Evolutionary conservation across 2,329 filamentous ascomycete genomes (phyloP).

Genomic region (Fusarium newnesense): DNA sequence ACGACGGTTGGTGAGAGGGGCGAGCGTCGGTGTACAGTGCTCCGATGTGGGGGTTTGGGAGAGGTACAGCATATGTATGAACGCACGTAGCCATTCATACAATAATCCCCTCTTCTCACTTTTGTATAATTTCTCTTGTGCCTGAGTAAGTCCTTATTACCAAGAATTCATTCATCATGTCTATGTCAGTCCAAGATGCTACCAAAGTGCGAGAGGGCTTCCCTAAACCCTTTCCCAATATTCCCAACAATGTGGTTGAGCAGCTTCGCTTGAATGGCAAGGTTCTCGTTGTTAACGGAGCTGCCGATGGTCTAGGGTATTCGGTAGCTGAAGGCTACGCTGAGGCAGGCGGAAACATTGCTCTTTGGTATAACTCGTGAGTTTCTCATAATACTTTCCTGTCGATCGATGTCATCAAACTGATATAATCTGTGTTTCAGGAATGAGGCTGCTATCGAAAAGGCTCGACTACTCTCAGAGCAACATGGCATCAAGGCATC

Average conservation of each 20-base stretch:
- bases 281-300: constrained; percentile 56
- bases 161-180: constrained; percentile 33
- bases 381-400: background rate
- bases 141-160: background rate
- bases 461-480: constrained; percentile 47
- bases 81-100: background rate
- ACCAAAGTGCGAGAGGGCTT: constrained; percentile 36
- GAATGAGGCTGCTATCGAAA: constrained; percentile 51
- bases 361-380: constrained; percentile 47
- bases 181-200: constrained; percentile 42
- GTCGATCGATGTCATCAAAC: rapidly evolving
- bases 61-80: background rate
- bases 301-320: constrained; percentile 57
- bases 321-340: constrained; percentile 58
- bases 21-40: constrained; percentile 8
- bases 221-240: constrained; percentile 41
- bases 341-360: constrained; percentile 56
- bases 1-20: background rate
- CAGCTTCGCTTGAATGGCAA: constrained; percentile 56
- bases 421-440: background rate
- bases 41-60: constrained; percentile 23
- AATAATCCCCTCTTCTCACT: constrained; percentile 12
- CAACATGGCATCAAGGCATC: constrained; percentile 50
- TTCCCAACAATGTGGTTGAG: constrained; percentile 53
- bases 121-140: background rate